Conservation (phyloP, 345 rosid genomes). For the Eucalyptus curtisii region DNA sequence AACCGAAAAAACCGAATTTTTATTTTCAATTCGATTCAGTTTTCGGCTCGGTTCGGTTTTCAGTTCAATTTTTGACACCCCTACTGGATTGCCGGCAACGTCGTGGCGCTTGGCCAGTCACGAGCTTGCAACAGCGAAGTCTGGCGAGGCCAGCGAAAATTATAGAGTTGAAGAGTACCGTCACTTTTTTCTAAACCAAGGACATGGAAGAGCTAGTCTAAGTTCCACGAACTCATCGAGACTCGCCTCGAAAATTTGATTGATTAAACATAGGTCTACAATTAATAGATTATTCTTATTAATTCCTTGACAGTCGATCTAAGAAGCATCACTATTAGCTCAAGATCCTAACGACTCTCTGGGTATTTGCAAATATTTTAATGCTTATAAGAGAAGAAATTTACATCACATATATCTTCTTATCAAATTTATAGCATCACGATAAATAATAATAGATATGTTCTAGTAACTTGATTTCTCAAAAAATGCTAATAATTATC, state of each 20-base stretch:
- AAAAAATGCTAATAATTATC: rapidly evolving
- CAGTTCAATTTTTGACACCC: no score
- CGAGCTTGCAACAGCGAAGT: background rate
- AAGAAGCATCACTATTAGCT: background rate
- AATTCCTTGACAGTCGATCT: background rate
- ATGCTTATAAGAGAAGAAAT: background rate
- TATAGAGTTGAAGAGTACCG: conserved; percentile 39
- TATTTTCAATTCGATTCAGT: no score
- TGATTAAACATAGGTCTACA: conserved; percentile 66
- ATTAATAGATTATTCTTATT: background rate
- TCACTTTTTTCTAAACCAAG: conserved; percentile 45
- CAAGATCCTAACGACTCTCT: background rate
- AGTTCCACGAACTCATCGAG: conserved; percentile 57
- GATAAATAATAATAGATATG: background rate
- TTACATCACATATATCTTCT: background rate
- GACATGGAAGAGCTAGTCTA: conserved; percentile 55
- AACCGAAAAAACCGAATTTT: no score
- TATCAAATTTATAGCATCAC: background rate
- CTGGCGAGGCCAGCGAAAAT: conserved; percentile 7
- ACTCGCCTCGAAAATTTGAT: conserved; percentile 60
- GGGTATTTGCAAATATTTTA: background rate
- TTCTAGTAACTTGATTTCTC: background rate
- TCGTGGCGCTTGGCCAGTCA: background rate
- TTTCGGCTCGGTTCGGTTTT: no score
- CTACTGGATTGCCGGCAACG: background rate